phyloP scores from a whole-genome alignment of 768 basidiomycete genomes.

The Hypholoma fasciculare region DNA sequence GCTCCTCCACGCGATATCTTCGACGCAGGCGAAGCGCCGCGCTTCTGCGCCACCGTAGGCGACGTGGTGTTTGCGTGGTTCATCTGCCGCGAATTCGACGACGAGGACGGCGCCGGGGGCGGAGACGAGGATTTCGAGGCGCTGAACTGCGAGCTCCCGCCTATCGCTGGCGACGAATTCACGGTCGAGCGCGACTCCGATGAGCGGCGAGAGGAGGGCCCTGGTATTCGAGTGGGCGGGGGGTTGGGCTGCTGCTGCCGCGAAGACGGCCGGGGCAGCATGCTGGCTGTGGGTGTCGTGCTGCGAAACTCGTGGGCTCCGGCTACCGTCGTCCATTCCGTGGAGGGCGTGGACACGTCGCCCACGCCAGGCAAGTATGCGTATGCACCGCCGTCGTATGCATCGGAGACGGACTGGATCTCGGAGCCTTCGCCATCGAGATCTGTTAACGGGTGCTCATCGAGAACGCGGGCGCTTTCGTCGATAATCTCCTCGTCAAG shows the following conservation, averaged over 20 bases:
- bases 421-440: slow-evolving; percentile 60
- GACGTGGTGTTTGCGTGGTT: slow-evolving; percentile 9
- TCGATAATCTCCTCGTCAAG: slow-evolving; percentile 59
- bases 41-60: slow-evolving; percentile 23
- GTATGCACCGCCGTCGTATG: slow-evolving; percentile 24
- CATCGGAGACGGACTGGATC: slow-evolving; percentile 31
- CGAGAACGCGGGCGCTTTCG: slow-evolving; percentile 58
- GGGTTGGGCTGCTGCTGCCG: slow-evolving; percentile 24
- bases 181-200: slow-evolving; percentile 49
- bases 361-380: slow-evolving; percentile 26
- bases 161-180: slow-evolving; percentile 33
- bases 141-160: slow-evolving; percentile 25
- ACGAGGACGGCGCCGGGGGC: slow-evolving; percentile 23
- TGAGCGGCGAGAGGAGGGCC: slow-evolving; percentile 38
- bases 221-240: slow-evolving; percentile 41
- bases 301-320: slow-evolving; percentile 33
- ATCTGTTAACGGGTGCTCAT: slow-evolving; percentile 77
- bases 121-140: slow-evolving; percentile 31
- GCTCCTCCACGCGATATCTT: slow-evolving; percentile 29
- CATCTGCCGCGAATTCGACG: slow-evolving; percentile 10
- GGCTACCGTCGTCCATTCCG: slow-evolving; percentile 20
- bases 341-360: slow-evolving; percentile 19
- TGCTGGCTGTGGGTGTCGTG: slow-evolving; percentile 40
- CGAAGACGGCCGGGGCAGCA: slow-evolving; percentile 30
- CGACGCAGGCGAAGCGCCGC: slow-evolving; percentile 31